These are phyloP conservation scores for Botrytis pseudocinerea DNA, from an alignment of 2,329 filamentous ascomycete species.

Conservation along the genomic window DNA sequence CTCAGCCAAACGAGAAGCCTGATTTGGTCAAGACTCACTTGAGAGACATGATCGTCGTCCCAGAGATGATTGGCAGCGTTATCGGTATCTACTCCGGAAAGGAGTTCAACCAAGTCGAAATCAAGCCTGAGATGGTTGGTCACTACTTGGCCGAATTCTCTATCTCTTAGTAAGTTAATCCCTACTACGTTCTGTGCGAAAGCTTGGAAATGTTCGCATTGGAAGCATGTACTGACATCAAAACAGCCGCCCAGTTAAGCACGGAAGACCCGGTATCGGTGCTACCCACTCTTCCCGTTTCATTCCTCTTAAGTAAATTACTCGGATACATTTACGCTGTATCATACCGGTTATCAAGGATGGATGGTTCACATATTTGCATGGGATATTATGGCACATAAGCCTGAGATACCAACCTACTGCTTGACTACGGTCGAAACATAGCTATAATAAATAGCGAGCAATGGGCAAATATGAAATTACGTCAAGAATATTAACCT, in stretches of 20 bases:
- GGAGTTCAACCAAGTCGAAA: slow-evolving; percentile 99
- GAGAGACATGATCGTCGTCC: slow-evolving; percentile 99
- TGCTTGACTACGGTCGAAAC: slow-evolving; percentile 14
- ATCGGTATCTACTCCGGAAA: slow-evolving; percentile 99
- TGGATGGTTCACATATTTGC: slow-evolving; percentile 19
- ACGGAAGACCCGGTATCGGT: slow-evolving; percentile 99
- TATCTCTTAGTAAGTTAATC: slow-evolving; percentile 89
- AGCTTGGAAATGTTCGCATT: neutral
- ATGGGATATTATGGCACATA: slow-evolving; percentile 4
- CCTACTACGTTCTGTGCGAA: neutral
- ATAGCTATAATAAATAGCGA: slow-evolving; percentile 20
- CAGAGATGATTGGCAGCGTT: slow-evolving; percentile 99
- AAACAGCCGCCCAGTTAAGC: slow-evolving; percentile 96
- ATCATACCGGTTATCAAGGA: slow-evolving; percentile 28
- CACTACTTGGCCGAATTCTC: slow-evolving; percentile 99
- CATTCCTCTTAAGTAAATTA: slow-evolving; percentile 96
- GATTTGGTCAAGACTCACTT: slow-evolving; percentile 99
- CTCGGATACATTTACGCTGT: slow-evolving; percentile 30
- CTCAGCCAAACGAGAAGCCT: slow-evolving; percentile 99
- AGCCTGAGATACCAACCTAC: slow-evolving; percentile 3
- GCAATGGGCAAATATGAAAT: slow-evolving; percentile 16
- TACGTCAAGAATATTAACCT: neutral
- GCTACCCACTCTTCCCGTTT: slow-evolving; percentile 99
- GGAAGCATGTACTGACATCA: neutral
- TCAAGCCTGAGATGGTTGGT: slow-evolving; percentile 99